Percentiles rank a stretch among this genome's conserved stretches.
Evolutionary conservation across 805 yeast genomes (phyloP).

Genomic region (Grigorovia jiainica): DNA sequence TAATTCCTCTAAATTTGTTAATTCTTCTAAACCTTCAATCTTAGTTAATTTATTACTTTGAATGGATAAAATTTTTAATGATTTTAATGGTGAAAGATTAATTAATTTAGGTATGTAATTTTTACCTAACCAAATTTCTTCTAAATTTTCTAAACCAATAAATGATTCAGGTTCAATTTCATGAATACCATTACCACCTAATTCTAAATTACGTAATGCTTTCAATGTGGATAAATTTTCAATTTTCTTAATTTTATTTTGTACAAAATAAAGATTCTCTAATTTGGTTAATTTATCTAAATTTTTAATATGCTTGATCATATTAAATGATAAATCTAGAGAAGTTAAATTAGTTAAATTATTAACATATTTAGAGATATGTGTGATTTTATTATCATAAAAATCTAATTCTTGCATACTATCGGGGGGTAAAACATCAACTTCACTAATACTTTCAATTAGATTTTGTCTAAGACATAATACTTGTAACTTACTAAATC

Average conservation of each 20-base stretch:
- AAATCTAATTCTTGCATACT: slow-evolving; percentile 71
- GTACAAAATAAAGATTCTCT: slow-evolving; percentile 73
- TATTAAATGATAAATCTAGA: slow-evolving; percentile 84
- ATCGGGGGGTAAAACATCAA: slow-evolving; percentile 50
- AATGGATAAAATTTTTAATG: slow-evolving; percentile 69
- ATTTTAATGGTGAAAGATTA: slow-evolving; percentile 48
- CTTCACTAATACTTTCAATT: slow-evolving; percentile 59
- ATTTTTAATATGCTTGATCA: slow-evolving; percentile 77
- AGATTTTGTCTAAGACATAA: slow-evolving; percentile 79
- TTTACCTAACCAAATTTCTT: slow-evolving; percentile 88
- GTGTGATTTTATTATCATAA: slow-evolving; percentile 85
- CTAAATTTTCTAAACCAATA: slow-evolving; percentile 43
- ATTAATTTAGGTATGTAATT: slow-evolving; percentile 61
- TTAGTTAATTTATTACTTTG: slow-evolving; percentile 76
- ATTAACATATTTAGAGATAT: slow-evolving; percentile 63
- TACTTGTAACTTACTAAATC: slow-evolving; percentile 48
- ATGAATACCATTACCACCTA: slow-evolving; percentile 74
- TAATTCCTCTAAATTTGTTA: slow-evolving; percentile 69
- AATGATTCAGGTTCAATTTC: slow-evolving; percentile 38
- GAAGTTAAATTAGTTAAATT: slow-evolving; percentile 46
- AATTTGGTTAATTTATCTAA: slow-evolving; percentile 52
- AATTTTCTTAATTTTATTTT: slow-evolving; percentile 71
- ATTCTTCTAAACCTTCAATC: slow-evolving; percentile 70
- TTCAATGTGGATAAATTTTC: slow-evolving; percentile 50
- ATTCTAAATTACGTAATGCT: slow-evolving; percentile 60